A percentile compares a stretch with the other conserved stretches of the same genome.
These are phyloP conservation scores for Skeletonema potamos DNA, from an alignment of 108 stramenopile genomes.

Conservation along the genomic window DNA sequence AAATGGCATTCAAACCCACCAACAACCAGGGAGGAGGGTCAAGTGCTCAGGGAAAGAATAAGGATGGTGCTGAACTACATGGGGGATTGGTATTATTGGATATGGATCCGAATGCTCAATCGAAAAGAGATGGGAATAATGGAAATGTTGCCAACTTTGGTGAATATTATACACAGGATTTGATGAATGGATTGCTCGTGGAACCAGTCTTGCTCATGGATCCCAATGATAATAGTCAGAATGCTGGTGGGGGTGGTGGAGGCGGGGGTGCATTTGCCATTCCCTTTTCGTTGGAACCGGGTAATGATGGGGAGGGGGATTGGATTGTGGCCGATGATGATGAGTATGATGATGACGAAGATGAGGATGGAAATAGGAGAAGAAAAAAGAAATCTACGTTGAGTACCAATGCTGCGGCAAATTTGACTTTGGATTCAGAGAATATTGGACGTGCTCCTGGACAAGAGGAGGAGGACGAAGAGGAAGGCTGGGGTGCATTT, in stretches of 20 bases:
- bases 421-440: slow-evolving; percentile 31
- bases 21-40: slow-evolving; percentile 39
- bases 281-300: slow-evolving; percentile 52
- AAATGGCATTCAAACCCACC: slow-evolving; percentile 92
- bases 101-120: slow-evolving; percentile 36
- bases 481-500: slow-evolving; percentile 84
- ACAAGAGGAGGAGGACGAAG: slow-evolving; percentile 51
- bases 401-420: slow-evolving; percentile 7
- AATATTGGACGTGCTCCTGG: slow-evolving; percentile 6
- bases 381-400: slow-evolving; percentile 8
- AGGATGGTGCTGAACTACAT: neutral
- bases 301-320: slow-evolving; percentile 48
- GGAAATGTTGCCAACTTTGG: slow-evolving; percentile 83
- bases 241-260: slow-evolving; percentile 14
- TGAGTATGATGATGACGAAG: slow-evolving; percentile 35
- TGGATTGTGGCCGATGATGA: slow-evolving; percentile 76
- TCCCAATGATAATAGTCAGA: slow-evolving; percentile 35
- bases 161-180: slow-evolving; percentile 59
- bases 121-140: slow-evolving; percentile 25
- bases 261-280: slow-evolving; percentile 31
- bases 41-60: slow-evolving; percentile 7
- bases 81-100: slow-evolving; percentile 40
- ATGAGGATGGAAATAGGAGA: slow-evolving; percentile 7
- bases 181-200: slow-evolving; percentile 36
- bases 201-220: slow-evolving; percentile 39